Evolutionary conservation across 768 basidiomycete species (phyloP), one percentile per base, ranked within the genome.

Genomic region (Candolleomyces efflorescens): DNA sequence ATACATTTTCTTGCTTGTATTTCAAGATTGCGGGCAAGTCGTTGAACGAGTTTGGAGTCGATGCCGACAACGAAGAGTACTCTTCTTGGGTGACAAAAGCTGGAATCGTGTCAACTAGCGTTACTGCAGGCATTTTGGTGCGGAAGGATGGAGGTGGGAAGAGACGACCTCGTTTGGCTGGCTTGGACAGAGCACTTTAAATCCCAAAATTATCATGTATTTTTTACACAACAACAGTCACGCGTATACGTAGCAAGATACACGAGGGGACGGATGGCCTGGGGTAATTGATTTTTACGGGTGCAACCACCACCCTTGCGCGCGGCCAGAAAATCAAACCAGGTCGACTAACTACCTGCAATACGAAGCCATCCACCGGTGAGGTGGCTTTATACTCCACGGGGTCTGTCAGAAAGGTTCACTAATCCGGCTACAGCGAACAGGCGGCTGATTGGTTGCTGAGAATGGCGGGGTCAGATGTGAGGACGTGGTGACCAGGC

Each of bases 1-100:
- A 77, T 52, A 95, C 90, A 65, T 83, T 79, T 1, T 86, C 81
- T 65, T 94, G 83, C 64, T 81, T 79, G 74, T 90, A 86, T 63
- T 84, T 81, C 54, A 96, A 75, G 56, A 94, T 77, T 1, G 95
- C 87, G 1, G 89, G 92, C 57, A 98, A 94, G 63, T 90, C 87
- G 59, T 72, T 77, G 73, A 98, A 97, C 0, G 92, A 91, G 1
- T 78, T 66, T 1, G 96, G 96, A 0, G 96, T 98, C 1, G 89
- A 86, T n/a, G 81, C 82, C 5, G 87, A 78, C 36, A 94, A 67
- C 3, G 71, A 67, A 27, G 75, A 73, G 72, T 93, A 89, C 63
- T 93, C 87, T 52, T 92, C 90, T 9, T 76, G 71, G 13, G 75
- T 72, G 6, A 71, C 68, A 59, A 72, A 79, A 10, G 65, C 55